phyloP scores from a whole-genome alignment of 2,329 filamentous ascomycete genomes.

The Aspergillus sp. region DNA sequence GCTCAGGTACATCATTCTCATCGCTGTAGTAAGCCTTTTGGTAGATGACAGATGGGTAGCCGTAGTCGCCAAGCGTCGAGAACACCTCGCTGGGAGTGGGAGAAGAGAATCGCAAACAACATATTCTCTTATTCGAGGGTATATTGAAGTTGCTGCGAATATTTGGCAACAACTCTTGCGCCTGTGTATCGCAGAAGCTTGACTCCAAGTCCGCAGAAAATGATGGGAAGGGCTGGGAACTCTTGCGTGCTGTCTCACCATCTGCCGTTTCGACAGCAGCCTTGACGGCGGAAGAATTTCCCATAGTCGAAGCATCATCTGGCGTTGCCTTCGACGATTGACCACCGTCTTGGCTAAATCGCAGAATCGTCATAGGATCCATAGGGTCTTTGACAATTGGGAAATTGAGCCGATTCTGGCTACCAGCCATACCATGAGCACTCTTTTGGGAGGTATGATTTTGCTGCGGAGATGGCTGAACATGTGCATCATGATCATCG shows the following conservation, averaged over 20 bases:
- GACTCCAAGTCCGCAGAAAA: constrained; percentile 10
- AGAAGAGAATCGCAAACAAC: constrained; percentile 16
- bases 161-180: constrained; percentile 10
- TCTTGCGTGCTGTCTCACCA: constrained; percentile 3
- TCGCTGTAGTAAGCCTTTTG: constrained; percentile 79
- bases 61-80: constrained; percentile 47
- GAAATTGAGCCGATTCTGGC: constrained; percentile 49
- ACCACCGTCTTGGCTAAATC: constrained; percentile 56
- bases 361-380: constrained; percentile 52
- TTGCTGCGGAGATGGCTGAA: constrained; percentile 16
- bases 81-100: constrained; percentile 38
- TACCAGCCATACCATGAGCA: constrained; percentile 16
- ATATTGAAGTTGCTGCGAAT: constrained; percentile 24
- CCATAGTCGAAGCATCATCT: constrained; percentile 10
- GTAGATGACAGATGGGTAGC: constrained; percentile 62
- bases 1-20: constrained; percentile 70
- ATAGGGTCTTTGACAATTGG: constrained; percentile 68
- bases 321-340: constrained; percentile 40
- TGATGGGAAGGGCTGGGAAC: constrained; percentile 11
- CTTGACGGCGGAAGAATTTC: constrained; percentile 5
- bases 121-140: constrained; percentile 10
- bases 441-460: constrained; percentile 13
- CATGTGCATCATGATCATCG: constrained; percentile 1
- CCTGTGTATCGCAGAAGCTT: constrained; percentile 9
- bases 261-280: constrained; percentile 3